Evolutionary conservation across 805 yeast genomes (phyloP).

Genomic region (Kodamaea neixiangensis): DNA sequence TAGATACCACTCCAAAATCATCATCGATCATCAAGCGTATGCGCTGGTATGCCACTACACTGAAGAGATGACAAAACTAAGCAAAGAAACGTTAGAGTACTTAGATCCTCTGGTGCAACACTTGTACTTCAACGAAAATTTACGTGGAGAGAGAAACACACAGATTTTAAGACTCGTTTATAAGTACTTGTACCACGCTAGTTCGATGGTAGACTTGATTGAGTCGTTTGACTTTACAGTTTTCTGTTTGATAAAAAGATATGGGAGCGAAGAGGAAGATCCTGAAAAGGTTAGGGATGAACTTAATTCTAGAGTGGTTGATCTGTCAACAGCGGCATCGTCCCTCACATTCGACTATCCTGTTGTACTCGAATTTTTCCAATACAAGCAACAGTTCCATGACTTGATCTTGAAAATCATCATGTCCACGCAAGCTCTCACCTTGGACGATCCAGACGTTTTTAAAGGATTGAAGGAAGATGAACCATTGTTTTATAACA

Average conservation of each 20-base stretch:
- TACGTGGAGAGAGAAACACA: constrained; percentile 48
- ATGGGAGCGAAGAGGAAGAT: constrained; percentile 19
- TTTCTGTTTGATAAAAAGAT: constrained; percentile 44
- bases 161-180: constrained; percentile 55
- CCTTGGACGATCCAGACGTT: constrained; percentile 74
- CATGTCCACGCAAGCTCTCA: constrained; percentile 67
- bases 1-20: constrained; percentile 43
- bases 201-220: constrained; percentile 51
- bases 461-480: constrained; percentile 64
- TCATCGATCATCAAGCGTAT: constrained; percentile 53
- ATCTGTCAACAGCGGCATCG: constrained; percentile 10
- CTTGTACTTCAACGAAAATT: constrained; percentile 34
- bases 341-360: constrained; percentile 50
- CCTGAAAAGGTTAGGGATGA: constrained; percentile 14
- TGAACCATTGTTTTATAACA: constrained; percentile 44
- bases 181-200: constrained; percentile 50
- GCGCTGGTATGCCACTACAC: constrained; percentile 37
- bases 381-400: constrained; percentile 71
- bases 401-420: constrained; percentile 57
- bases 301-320: background rate
- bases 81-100: constrained; percentile 44
- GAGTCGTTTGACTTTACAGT: constrained; percentile 66
- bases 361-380: constrained; percentile 67
- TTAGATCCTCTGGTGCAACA: constrained; percentile 40
- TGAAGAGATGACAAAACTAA: constrained; percentile 38